Percentiles rank a stretch among this genome's conserved stretches.
Conservation (phyloP, 2,329 filamentous ascomycete species). For the Arthrobotrys megalospora region DNA sequence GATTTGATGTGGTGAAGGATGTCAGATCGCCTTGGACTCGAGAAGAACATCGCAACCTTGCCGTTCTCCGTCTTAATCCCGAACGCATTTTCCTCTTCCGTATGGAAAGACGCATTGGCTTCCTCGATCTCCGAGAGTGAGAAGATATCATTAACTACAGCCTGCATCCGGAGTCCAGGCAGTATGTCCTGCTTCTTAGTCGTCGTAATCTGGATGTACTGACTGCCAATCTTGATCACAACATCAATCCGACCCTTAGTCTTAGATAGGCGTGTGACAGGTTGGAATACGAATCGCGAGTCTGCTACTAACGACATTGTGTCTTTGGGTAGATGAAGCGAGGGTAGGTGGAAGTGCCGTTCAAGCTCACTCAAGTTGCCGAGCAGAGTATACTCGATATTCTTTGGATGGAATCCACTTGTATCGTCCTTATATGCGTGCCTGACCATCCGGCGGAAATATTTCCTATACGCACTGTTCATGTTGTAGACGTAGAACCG, state of each 20-base stretch:
- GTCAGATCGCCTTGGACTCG: conserved; percentile 76
- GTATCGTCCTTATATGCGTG: conserved; percentile 75
- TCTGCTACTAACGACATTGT: conserved; percentile 79
- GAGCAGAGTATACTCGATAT: conserved; percentile 77
- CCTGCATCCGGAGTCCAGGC: conserved; percentile 74
- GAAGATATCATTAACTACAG: conserved; percentile 80
- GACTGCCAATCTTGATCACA: conserved; percentile 77
- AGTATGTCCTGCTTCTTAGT: conserved; percentile 79
- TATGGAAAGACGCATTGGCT: conserved; percentile 74
- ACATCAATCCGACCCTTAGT: conserved; percentile 81
- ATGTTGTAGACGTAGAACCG: conserved; percentile 81
- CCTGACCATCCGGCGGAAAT: conserved; percentile 76
- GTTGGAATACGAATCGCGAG: conserved; percentile 77
- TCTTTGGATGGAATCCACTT: conserved; percentile 76
- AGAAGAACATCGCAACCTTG: conserved; percentile 81
- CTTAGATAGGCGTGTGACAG: conserved; percentile 77
- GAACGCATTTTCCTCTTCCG: conserved; percentile 78
- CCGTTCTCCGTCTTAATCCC: conserved; percentile 78
- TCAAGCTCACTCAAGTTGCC: conserved; percentile 78
- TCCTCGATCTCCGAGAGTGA: conserved; percentile 78
- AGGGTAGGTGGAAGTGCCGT: conserved; percentile 77
- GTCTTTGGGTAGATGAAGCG: conserved; percentile 78
- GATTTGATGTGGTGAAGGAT: conserved; percentile 76
- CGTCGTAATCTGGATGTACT: conserved; percentile 80
- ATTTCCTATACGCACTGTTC: conserved; percentile 80